A percentile compares a stretch with the other conserved stretches of the same genome.
phyloP scores from a whole-genome alignment of 2,329 filamentous ascomycete species.

The Fusarium penzigii region DNA sequence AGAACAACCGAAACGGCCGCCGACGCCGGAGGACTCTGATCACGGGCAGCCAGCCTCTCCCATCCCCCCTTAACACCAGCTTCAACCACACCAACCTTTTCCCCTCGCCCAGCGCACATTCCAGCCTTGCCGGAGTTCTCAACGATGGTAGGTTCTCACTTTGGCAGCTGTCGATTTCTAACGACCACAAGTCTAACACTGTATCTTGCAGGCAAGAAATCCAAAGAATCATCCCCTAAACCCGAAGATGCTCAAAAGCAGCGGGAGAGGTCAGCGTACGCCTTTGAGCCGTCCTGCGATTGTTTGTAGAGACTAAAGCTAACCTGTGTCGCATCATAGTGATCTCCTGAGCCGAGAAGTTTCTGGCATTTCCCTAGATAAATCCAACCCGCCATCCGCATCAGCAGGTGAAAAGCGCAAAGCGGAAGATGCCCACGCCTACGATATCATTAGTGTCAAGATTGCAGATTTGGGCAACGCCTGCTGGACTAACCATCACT shows the following conservation, averaged over 20 bases:
- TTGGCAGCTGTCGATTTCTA: too few relatives aligned
- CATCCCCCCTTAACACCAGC: slow-evolving; percentile 88
- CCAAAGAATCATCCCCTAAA: slow-evolving; percentile 50
- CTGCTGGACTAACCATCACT: slow-evolving; percentile 98
- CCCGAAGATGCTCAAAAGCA: slow-evolving; percentile 73
- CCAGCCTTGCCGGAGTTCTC: slow-evolving; percentile 82
- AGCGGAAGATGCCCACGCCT: slow-evolving; percentile 55
- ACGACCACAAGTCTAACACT: slow-evolving; percentile 11
- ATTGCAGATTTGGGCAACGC: slow-evolving; percentile 98
- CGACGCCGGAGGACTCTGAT: slow-evolving; percentile 90
- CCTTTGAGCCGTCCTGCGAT: not conserved
- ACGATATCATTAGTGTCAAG: slow-evolving; percentile 93
- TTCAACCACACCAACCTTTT: slow-evolving; percentile 81
- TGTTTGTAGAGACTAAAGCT: not conserved
- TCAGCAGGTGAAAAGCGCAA: slow-evolving; percentile 62
- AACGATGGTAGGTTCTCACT: slow-evolving; percentile 64
- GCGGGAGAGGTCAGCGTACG: slow-evolving; percentile 88
- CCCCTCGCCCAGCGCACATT: slow-evolving; percentile 62
- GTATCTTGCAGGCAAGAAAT: slow-evolving; percentile 33
- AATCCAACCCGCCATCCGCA: slow-evolving; percentile 54
- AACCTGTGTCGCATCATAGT: slow-evolving; percentile 43
- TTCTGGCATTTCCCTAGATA: slow-evolving; percentile 91
- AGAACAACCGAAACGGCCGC: slow-evolving; percentile 89
- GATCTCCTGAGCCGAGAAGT: slow-evolving; percentile 91
- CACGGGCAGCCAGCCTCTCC: slow-evolving; percentile 93